Percentiles rank a stretch among this genome's conserved stretches.
Conservation (phyloP, 2,329 filamentous ascomycete species). For the Thelonectria olida region DNA sequence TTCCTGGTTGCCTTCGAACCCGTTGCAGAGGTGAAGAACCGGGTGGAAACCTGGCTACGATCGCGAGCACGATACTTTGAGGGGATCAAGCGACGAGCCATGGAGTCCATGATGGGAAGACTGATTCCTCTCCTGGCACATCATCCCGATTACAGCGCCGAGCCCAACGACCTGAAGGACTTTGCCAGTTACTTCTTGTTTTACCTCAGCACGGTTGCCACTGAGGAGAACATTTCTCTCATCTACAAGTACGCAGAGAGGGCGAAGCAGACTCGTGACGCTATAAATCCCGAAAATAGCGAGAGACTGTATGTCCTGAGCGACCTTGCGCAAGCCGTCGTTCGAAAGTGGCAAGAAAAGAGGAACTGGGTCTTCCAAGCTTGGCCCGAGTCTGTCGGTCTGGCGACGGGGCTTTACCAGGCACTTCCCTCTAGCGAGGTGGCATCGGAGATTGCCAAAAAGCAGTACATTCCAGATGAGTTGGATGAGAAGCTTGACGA, state of each 20-base stretch:
- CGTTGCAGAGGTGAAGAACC: slow-evolving; percentile 73
- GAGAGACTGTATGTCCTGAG: slow-evolving; percentile 86
- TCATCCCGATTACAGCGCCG: slow-evolving; percentile 84
- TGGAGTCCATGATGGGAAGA: slow-evolving; percentile 85
- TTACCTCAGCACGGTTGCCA: slow-evolving; percentile 84
- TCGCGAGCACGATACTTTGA: slow-evolving; percentile 77
- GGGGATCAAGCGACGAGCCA: slow-evolving; percentile 66
- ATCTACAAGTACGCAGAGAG: slow-evolving; percentile 94
- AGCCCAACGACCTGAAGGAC: slow-evolving; percentile 76
- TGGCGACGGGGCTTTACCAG: slow-evolving; percentile 83
- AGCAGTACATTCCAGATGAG: slow-evolving; percentile 82
- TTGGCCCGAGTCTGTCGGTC: slow-evolving; percentile 80
- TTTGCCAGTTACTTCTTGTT: slow-evolving; percentile 91
- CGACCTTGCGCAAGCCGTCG: slow-evolving; percentile 84
- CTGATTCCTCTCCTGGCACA: slow-evolving; percentile 90
- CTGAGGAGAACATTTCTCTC: slow-evolving; percentile 84
- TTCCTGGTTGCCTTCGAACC: slow-evolving; percentile 95
- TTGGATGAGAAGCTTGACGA: slow-evolving; percentile 81
- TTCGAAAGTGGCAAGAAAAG: slow-evolving; percentile 86
- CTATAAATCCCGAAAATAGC: slow-evolving; percentile 72
- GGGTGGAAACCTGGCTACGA: slow-evolving; percentile 87
- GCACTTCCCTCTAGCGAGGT: slow-evolving; percentile 78
- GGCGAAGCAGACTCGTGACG: slow-evolving; percentile 89
- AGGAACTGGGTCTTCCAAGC: slow-evolving; percentile 88
- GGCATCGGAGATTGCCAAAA: slow-evolving; percentile 87